Percentiles rank a stretch among this genome's conserved stretches.
Evolutionary conservation across 345 rosid species (phyloP).

Genomic region (Euphorbia peplus): DNA sequence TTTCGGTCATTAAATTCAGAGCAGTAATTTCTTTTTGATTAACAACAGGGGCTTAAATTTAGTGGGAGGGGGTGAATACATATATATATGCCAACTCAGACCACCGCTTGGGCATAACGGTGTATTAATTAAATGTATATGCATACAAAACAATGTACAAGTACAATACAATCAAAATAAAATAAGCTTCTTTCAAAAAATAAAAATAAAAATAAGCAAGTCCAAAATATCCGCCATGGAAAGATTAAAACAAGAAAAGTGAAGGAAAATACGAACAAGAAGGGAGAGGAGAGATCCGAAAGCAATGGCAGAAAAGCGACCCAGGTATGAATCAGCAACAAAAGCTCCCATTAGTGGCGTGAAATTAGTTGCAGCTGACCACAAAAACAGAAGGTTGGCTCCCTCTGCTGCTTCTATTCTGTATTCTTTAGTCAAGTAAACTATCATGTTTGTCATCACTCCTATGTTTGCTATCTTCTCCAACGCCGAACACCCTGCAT

Average conservation of each 20-base stretch:
- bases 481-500: conserved; percentile 37
- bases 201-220: too few relatives aligned
- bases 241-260: background rate
- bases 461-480: conserved; percentile 58
- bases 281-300: conserved; percentile 45
- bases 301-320: conserved; percentile 52
- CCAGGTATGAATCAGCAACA: conserved; percentile 61
- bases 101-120: too few relatives aligned
- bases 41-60: too few relatives aligned
- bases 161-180: too few relatives aligned
- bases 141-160: too few relatives aligned
- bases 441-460: conserved; percentile 51
- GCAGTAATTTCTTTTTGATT: too few relatives aligned
- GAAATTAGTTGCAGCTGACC: conserved; percentile 57
- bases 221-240: too few relatives aligned
- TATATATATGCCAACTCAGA: too few relatives aligned
- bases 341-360: conserved; percentile 59
- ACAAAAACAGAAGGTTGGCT: conserved; percentile 44
- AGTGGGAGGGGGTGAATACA: too few relatives aligned
- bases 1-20: too few relatives aligned
- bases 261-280: conserved; percentile 45
- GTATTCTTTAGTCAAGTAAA: conserved; percentile 52
- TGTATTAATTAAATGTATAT: too few relatives aligned
- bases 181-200: too few relatives aligned
- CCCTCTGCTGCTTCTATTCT: conserved; percentile 43